These are phyloP conservation scores for Pleurotus cornucopiae DNA, from an alignment of 768 basidiomycete species.

Conservation along the genomic window DNA sequence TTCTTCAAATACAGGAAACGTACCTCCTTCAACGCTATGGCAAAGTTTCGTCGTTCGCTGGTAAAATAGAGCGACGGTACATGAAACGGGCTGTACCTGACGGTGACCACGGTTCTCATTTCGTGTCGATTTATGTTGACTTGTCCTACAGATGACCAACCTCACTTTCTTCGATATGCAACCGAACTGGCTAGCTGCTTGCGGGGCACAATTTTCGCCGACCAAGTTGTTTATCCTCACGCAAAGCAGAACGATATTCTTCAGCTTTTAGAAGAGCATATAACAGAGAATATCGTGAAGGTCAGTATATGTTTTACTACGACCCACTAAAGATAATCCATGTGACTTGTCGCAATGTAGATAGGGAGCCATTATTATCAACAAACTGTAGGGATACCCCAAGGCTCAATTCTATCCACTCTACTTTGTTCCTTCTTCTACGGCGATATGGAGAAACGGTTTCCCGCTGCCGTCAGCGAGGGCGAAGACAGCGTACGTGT, in stretches of 20 bases:
- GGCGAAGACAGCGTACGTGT: conserved; percentile 59
- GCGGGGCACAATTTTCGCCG: conserved; percentile 79
- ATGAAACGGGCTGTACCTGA: conserved; percentile 63
- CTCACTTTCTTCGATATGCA: conserved; percentile 71
- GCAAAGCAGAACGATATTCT: conserved; percentile 59
- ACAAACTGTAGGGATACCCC: conserved; percentile 93
- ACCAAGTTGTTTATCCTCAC: conserved; percentile 62
- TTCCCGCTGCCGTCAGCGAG: conserved; percentile 44
- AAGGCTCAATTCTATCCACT: conserved; percentile 93
- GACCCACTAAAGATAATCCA: not conserved
- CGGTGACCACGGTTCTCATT: conserved; percentile 32
- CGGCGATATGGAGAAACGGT: conserved; percentile 75
- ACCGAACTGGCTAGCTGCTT: conserved; percentile 59
- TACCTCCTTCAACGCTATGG: conserved; percentile 74
- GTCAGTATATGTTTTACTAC: conserved; percentile 26
- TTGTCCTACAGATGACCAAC: conserved; percentile 59
- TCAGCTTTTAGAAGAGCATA: conserved; percentile 80
- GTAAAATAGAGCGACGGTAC: conserved; percentile 54
- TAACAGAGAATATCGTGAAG: conserved; percentile 90
- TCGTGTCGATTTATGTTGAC: not conserved
- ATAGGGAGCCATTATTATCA: conserved; percentile 79
- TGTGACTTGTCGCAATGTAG: conserved; percentile 30
- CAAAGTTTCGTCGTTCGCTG: conserved; percentile 52
- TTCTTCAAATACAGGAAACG: conserved; percentile 45
- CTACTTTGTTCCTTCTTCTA: conserved; percentile 95